phyloP scores from a whole-genome alignment of 306 rosid genomes.

The Glycine soja region DNA sequence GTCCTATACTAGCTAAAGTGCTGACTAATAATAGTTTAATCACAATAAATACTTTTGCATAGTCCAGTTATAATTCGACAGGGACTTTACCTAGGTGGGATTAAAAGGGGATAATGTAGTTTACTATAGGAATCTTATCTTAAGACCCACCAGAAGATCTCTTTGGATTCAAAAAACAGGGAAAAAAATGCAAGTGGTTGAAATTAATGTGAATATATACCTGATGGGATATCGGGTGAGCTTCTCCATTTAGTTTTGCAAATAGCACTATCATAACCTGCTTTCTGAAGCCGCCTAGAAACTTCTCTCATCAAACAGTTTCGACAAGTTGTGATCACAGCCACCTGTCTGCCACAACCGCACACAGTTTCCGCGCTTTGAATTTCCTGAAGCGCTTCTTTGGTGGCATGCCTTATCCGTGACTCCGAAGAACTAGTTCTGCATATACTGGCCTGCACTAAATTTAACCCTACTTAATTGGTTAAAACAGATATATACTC shows the following conservation, averaged over 20 bases:
- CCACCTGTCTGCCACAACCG: constrained; percentile 57
- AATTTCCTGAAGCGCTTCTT: constrained; percentile 63
- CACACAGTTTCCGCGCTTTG: constrained; percentile 50
- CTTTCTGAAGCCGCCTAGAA: constrained; percentile 62
- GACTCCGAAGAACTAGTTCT: constrained; percentile 70
- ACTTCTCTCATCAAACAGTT: constrained; percentile 75
- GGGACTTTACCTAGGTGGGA: no score
- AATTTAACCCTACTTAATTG: background rate
- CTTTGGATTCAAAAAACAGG: background rate
- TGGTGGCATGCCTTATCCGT: constrained; percentile 64
- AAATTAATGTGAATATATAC: constrained; percentile 35
- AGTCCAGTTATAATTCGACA: no score
- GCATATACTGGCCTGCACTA: constrained; percentile 56
- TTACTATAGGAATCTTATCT: constrained; percentile 21
- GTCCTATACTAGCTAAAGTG: background rate
- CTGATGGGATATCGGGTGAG: constrained; percentile 72
- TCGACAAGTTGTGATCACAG: constrained; percentile 48
- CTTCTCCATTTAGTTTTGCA: constrained; percentile 88
- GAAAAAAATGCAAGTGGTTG: background rate
- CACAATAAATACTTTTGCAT: no score
- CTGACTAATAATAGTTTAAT: no score
- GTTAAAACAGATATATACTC: no score
- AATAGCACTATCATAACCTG: constrained; percentile 69
- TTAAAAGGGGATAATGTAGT: background rate
- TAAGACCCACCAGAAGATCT: background rate